A percentile compares a stretch with the other conserved stretches of the same genome.
Conservation (phyloP, 257 asterid species). For the Eustoma russellianum region DNA sequence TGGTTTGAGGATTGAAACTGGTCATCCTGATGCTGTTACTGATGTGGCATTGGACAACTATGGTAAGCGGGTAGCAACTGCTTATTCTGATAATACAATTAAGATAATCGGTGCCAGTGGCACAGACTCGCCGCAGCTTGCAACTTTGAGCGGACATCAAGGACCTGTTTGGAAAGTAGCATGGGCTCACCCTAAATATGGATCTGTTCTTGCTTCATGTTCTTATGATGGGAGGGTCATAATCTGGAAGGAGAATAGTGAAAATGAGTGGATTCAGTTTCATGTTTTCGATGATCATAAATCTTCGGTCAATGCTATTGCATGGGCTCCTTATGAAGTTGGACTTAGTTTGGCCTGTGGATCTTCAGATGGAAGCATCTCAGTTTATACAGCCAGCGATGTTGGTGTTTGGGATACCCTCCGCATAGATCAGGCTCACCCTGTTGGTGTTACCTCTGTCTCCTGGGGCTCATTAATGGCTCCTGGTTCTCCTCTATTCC, state of each 20-base stretch:
- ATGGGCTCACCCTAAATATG: constrained; percentile 81
- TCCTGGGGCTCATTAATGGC: constrained; percentile 40
- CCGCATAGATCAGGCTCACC: constrained; percentile 58
- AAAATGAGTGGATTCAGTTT: constrained; percentile 55
- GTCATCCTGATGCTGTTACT: constrained; percentile 59
- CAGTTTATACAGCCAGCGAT: constrained; percentile 39
- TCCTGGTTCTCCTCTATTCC: constrained; percentile 34
- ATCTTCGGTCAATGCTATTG: constrained; percentile 56
- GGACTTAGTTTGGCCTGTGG: constrained; percentile 71
- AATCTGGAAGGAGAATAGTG: constrained; percentile 63
- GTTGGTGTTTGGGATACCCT: constrained; percentile 64
- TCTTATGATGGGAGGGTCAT: constrained; percentile 65
- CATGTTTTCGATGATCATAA: constrained; percentile 52
- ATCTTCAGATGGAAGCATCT: constrained; percentile 65
- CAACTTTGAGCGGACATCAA: constrained; percentile 56
- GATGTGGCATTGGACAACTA: constrained; percentile 67
- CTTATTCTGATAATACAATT: constrained; percentile 60
- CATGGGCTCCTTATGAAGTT: constrained; percentile 73
- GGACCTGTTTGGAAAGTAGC: constrained; percentile 81
- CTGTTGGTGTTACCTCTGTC: constrained; percentile 61
- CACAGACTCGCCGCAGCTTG: constrained; percentile 56
- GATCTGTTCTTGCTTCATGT: constrained; percentile 68
- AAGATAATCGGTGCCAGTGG: constrained; percentile 48
- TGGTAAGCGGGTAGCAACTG: constrained; percentile 75
- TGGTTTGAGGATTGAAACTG: constrained; percentile 58